Base-by-base conservation (phyloP, 179 eudicot species). In the Heliamphora pulchella region DNA sequence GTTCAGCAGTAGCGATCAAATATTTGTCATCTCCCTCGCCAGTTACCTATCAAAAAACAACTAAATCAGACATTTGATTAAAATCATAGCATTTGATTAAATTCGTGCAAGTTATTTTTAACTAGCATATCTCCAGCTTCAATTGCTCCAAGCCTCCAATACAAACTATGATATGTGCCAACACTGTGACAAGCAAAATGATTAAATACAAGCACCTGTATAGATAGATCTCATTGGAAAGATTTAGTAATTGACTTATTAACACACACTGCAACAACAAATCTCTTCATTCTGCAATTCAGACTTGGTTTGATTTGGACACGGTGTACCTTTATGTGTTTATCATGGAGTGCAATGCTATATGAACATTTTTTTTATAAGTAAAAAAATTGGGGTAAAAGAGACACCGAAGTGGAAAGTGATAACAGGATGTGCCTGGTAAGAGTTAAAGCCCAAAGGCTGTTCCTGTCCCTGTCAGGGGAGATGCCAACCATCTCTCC, bases 11-110 rank as follows among this genome's bases (percentile, higher is more conserved):
- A 73, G 98, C 98, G 86, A 93, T 94, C 84, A 94, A 83, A 88
- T 94, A 94, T 68, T 94, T 93, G 83, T 94, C 98, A 44, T 94
- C 98, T 83, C 97, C 97, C 76, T 93, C 97, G 8, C 98, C 97
- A 67, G 91, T 90, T 54, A 91, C 94, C 97, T 92, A 76, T 79
- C 67, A 75, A 48, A 46, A 71, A 48, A 78, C n/a, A 46, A 71
- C 14, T 5, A 72, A 51, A 53, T 53, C 58, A 73, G 43, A 67
- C 39, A 62, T 50, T 14, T 1, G 31, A 31, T 31, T 31, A 31
- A 31, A 31, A 31, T 31, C 31, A 31, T 31, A 31, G 31, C 31
- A 31, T 31, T 31, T 31, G 31, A 31, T 31, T 31, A 31, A 31
- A 31, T 31, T 31, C 31, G 31, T 3, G 5, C 2, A 4, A 71